A percentile compares a stretch with the other conserved stretches of the same genome.
Evolutionary conservation across 495 filamentous ascomycete species (phyloP).

Genomic region (Neurospora sp.): DNA sequence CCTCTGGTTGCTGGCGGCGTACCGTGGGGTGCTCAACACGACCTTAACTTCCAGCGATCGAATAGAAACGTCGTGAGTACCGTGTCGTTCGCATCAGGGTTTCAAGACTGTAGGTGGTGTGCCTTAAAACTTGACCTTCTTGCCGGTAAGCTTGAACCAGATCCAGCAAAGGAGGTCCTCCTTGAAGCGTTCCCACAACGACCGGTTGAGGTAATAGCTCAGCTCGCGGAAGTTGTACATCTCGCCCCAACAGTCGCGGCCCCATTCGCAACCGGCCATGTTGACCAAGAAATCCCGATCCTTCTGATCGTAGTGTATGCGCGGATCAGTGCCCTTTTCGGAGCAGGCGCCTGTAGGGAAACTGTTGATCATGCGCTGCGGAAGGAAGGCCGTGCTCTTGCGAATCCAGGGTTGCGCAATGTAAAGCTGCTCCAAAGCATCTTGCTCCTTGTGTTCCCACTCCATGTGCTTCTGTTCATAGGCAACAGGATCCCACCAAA

Average conservation of each 20-base stretch:
- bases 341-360: conserved; percentile 83
- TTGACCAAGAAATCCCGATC: conserved; percentile 95
- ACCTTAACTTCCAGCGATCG: not conserved
- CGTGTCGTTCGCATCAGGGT: conserved; percentile 3
- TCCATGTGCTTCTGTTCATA: conserved; percentile 99
- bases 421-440: conserved; percentile 89
- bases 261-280: conserved; percentile 96
- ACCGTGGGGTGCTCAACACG: not conserved
- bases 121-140: conserved; percentile 39
- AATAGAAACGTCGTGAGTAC: conserved; percentile 7
- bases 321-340: conserved; percentile 59
- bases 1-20: not conserved
- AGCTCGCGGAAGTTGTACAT: conserved; percentile 88
- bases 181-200: conserved; percentile 64
- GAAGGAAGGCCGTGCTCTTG: conserved; percentile 76
- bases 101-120: not conserved
- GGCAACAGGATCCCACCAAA: conserved; percentile 97
- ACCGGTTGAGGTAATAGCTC: conserved; percentile 75
- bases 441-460: conserved; percentile 98
- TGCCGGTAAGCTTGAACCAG: conserved; percentile 45
- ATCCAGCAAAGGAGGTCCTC: conserved; percentile 43
- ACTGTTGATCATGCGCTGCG: conserved; percentile 86
- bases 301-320: conserved; percentile 75
- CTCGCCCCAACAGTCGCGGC: conserved; percentile 94
- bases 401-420: conserved; percentile 87